Evolutionary conservation across 345 rosid species (phyloP), one percentile per base, ranked within the genome.

Genomic region (Raphanus raphanistrum): DNA sequence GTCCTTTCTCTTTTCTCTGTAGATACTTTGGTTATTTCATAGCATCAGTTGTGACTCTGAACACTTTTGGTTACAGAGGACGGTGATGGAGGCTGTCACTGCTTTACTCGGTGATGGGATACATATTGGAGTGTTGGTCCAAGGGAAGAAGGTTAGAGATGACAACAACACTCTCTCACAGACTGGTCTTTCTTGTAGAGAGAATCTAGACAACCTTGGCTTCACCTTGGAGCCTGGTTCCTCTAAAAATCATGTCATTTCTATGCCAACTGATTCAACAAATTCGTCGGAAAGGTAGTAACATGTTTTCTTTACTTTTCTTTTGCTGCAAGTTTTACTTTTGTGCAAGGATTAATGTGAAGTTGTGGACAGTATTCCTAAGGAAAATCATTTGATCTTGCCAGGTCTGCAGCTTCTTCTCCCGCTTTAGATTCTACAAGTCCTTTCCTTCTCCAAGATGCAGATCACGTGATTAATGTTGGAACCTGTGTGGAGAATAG

Each of bases 121-220:
- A 73, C 90, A 66, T 62, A 88, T 96, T 38, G 98, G 98, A 35
- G 85, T 96, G 31, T 83, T 91, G 76, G 85, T 87, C 68, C 90
- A 86, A 64, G 99, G 99, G 78, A 96, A 90, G 89, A 96, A 91
- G 81, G 86, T 96, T 71, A 84, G 92, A 80, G 98, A 96, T 82
- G 98, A 93, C 77, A 87, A 62, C 76, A 85, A 87, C 76, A 90
- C 95, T 67, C 79, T 96, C 66, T 84, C 73, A 10, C 97, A 91
- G 79, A 79, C 90, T 71, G 99, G 98, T 72, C 83, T 96, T 57
- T 82, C 91, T 16, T 85, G 88, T 25, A 74, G 81, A 74, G 91
- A 90, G 57, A 90, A 86, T 72, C 82, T 86, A 43, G 87, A 85
- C 73, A 74, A 85, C 48, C 82, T 96, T 70, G 96, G 92, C 74